Evolutionary conservation across 2,329 filamentous ascomycete species (phyloP), one percentile per base, ranked within the genome.

Genomic region (Paramyrothecium roridum): DNA sequence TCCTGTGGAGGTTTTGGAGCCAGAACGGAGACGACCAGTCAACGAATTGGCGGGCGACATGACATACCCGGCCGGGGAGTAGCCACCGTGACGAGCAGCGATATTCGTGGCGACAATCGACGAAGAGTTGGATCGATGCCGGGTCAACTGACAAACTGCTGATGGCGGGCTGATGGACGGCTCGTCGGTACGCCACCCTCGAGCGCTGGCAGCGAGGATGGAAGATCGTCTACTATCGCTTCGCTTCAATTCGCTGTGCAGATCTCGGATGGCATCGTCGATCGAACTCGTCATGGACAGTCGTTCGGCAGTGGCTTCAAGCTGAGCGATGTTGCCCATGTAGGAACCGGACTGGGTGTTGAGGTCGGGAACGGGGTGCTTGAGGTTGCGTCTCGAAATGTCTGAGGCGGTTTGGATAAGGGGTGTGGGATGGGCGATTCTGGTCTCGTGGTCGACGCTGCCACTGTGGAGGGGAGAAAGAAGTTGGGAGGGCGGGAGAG

Each of bases 281-380:
- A 92, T 89, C 58, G 89, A 90, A 59, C 86, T 89, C 55, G 85
- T 87, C 75, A 83, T 82, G 62, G 87, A 90, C 70, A 93, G 78
- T 60, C 85, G 82, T 71, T 92, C 89, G 50, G 89, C 89, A 12
- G 85, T 87, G 61, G 88, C 86, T 71, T 93, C 89, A 59, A 93
- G 82, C 51, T 86, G 83, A 61, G 87, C 85, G 59, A 93, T 86
- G 73, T 88, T 91, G 67, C 80, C 80, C 19, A 81, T 73, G 67
- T 84, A 86, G 33, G 83, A 83, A 23, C 82, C 84, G 56, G 86
- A 82, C 54, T 85, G 78, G 52, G 79, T 78, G 66, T 83, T 83
- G 50, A 83, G 73, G 65, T 89, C 86, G 53, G 87, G 85, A 2
- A 79, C 79, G 30, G 85, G 85, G 65, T 88, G 85, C 59, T 76